Percentiles rank a stretch among this genome's conserved stretches.
Evolutionary conservation across 352 stramenopile genomes (phyloP).

Genomic region (Pythium aphanidermatum): DNA sequence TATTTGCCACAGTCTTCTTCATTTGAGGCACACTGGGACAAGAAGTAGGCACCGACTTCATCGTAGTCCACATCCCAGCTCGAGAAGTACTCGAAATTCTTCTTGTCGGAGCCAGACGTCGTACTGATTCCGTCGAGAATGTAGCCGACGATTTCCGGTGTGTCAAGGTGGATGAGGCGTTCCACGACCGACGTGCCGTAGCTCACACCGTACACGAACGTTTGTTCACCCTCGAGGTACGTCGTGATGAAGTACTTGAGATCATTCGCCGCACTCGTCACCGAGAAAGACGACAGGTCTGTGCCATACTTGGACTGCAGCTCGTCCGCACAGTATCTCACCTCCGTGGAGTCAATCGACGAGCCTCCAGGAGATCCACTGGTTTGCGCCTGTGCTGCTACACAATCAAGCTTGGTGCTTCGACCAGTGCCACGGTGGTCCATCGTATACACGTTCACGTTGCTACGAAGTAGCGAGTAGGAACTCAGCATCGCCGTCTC

Average conservation of each 20-base stretch:
- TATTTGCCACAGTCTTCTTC: conserved; percentile 15
- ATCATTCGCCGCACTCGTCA: conserved; percentile 43
- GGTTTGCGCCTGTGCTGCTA: conserved; percentile 13
- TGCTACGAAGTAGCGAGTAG: conserved; percentile 18
- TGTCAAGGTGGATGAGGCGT: conserved; percentile 41
- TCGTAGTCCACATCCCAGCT: conserved; percentile 20
- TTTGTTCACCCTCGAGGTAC: conserved; percentile 12
- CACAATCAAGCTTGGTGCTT: conserved; percentile 19
- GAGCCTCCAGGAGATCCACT: conserved; percentile 5
- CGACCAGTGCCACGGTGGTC: conserved; percentile 24
- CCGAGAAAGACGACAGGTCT: no score
- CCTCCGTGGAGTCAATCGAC: no score
- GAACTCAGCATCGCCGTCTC: conserved; percentile 33
- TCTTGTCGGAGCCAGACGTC: not conserved
- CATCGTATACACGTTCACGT: conserved; percentile 25
- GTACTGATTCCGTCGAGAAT: conserved; percentile 41
- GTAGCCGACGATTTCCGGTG: conserved; percentile 31
- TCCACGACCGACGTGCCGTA: conserved; percentile 54
- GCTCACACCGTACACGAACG: conserved; percentile 47
- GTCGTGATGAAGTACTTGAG: conserved; percentile 16
- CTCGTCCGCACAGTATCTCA: no score
- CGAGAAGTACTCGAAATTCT: conserved; percentile 24
- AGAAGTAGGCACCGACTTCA: conserved; percentile 16
- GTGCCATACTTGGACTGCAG: no score
- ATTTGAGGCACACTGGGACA: conserved; percentile 16